Evolutionary conservation across 129 eudicot species (phyloP).

Genomic region (Flaveria sonorensis): DNA sequence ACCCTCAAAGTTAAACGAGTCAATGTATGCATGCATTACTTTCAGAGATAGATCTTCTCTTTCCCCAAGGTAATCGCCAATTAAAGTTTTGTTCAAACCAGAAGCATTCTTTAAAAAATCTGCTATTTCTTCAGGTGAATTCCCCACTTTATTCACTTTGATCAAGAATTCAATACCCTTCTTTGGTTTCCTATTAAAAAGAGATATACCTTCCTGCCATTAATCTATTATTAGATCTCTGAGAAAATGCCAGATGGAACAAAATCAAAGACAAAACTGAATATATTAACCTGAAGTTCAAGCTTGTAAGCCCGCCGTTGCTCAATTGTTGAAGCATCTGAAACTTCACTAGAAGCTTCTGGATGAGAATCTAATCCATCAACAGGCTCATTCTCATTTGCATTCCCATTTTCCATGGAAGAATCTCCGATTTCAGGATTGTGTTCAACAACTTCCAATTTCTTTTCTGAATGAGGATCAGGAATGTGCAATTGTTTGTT

Average conservation of each 20-base stretch:
- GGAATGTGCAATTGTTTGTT: conserved; percentile 91
- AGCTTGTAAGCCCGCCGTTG: conserved; percentile 97
- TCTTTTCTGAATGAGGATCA: conserved; percentile 68
- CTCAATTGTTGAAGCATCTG: conserved; percentile 86
- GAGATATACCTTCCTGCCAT: conserved; percentile 98
- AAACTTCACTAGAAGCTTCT: conserved; percentile 78
- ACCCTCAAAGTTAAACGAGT: conserved; percentile 87
- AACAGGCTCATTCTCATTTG: conserved; percentile 55
- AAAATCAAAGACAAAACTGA: conserved; percentile 27
- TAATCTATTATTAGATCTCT: conserved; percentile 43
- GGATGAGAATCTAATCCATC: conserved; percentile 83
- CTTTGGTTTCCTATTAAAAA: conserved; percentile 89
- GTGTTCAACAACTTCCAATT: conserved; percentile 56
- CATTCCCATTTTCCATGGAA: conserved; percentile 59
- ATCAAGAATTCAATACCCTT: conserved; percentile 94
- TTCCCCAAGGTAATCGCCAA: conserved; percentile 97
- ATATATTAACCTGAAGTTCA: conserved; percentile 83
- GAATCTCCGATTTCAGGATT: conserved; percentile 55
- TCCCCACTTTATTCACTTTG: conserved; percentile 90
- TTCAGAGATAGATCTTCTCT: conserved; percentile 85
- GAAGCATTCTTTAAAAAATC: conserved; percentile 79
- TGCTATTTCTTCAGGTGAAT: conserved; percentile 85
- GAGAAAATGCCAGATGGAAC: conserved; percentile 26
- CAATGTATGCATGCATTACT: conserved; percentile 96
- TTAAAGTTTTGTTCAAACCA: conserved; percentile 80